Percentiles rank a stretch among this genome's conserved stretches.
Conservation (phyloP, 1,284 basidiomycete species). For the Apiotrichum laibachii region DNA sequence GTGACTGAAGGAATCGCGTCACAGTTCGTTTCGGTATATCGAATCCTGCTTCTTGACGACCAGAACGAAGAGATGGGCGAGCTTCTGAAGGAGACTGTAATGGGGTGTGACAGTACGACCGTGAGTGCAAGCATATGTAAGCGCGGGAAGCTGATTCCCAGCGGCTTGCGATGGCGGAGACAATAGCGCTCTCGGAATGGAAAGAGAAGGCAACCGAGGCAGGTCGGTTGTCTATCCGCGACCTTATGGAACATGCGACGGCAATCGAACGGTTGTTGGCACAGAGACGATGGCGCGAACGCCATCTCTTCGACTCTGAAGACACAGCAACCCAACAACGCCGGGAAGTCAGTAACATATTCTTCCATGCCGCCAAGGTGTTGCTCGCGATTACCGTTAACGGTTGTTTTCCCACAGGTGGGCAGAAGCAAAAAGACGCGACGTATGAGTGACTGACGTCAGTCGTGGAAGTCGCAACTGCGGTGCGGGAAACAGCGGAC, state of each 20-base stretch:
- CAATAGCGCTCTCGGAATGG: conserved; percentile 64
- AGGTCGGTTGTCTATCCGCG: conserved; percentile 52
- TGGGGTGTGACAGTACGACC: conserved; percentile 72
- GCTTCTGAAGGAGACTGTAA: conserved; percentile 68
- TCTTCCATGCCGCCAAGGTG: conserved; percentile 24
- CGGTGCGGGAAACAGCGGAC: conserved; percentile 52
- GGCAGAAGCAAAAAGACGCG: conserved; percentile 1
- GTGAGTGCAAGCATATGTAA: conserved; percentile 10
- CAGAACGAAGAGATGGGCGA: background rate
- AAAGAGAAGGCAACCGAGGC: conserved; percentile 54
- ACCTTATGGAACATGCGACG: conserved; percentile 59
- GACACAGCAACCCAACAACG: conserved; percentile 8
- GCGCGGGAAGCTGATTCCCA: conserved; percentile 46
- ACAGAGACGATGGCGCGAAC: conserved; percentile 26
- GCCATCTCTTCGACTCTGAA: conserved; percentile 10
- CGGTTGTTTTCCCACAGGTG: conserved; percentile 28
- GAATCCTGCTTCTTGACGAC: conserved; percentile 55
- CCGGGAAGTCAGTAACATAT: conserved; percentile 25
- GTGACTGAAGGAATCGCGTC: conserved; percentile 63
- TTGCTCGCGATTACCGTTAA: conserved; percentile 26
- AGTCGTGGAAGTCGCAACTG: conserved; percentile 30
- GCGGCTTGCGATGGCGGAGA: conserved; percentile 72
- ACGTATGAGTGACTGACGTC: background rate
- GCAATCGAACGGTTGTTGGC: conserved; percentile 56
- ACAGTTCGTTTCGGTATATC: conserved; percentile 60